Evolutionary conservation across 2,329 filamentous ascomycete genomes (phyloP), one percentile per base, ranked within the genome.

Genomic region (Celoporthe dispersa): DNA sequence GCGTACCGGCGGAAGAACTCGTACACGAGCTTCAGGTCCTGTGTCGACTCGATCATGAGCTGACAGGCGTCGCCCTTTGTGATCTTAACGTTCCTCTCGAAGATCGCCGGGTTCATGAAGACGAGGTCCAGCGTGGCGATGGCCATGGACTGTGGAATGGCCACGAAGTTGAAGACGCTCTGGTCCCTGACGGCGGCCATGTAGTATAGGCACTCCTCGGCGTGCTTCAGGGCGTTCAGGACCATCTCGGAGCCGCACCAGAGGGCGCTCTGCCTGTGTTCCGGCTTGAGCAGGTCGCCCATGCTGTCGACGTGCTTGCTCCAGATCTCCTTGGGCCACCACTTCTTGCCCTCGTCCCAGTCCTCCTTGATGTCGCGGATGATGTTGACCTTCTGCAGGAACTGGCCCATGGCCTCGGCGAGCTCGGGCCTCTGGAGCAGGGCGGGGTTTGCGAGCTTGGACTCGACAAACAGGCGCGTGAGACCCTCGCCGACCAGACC

Each of bases 321-420:
- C 96, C 96, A 99, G 78, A 99, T 94, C 82, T 97, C 94, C 80
- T 92, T 92, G 65, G 96, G 96, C 90, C 94, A 99, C 87, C 97
- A 99, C 70, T 93, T 90, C 72, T 96, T 90, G 75, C 91, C 90
- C 80, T 98, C 96, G 70, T 92, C 88, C 75, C 91, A 91, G 78
- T 99, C 96, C 80, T 99, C 96, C 75, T 91, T 90, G 73, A 98
- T 88, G 79, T 99, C 96, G 78, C 96, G 93, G 78, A 98, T 98
- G 80, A 99, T 98, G 85, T 99, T 99, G 74, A 94, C 97, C 85
- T 99, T 97, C 79, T 99, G 96, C 72, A 99, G 84, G 81, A 99
- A 97, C 75, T 97, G 92, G 33, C 94, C 96, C 96, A 99, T 99
- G 60, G 94, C 95, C 81, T 97, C 94, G 75, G 94, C 93, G 64